Evolutionary conservation across 768 basidiomycete genomes (phyloP).

Genomic region (Cyclocybe cylindracea): DNA sequence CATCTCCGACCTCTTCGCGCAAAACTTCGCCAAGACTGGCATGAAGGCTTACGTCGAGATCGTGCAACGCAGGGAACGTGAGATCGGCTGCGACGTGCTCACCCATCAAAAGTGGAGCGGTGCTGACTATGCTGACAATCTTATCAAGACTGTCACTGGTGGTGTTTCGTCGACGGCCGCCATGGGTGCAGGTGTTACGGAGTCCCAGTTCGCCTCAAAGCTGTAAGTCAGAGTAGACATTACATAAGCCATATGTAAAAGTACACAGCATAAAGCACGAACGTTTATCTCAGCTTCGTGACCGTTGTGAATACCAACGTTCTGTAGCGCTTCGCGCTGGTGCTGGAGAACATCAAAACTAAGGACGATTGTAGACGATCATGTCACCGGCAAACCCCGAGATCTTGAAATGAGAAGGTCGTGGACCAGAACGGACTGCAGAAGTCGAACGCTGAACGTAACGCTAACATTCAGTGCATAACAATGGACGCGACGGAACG

Average conservation of each 20-base stretch:
- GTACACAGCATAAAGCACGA: constrained; percentile 10
- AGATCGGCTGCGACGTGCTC: constrained; percentile 93
- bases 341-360: too few relatives aligned
- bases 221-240: constrained; percentile 20
- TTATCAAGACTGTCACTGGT: constrained; percentile 96
- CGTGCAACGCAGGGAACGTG: constrained; percentile 89
- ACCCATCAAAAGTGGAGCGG: constrained; percentile 99
- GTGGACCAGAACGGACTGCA: too few relatives aligned
- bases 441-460: not conserved
- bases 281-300: not conserved
- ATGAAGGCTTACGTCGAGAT: constrained; percentile 99
- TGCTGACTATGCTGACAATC: constrained; percentile 87
- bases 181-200: constrained; percentile 98
- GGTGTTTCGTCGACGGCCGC: constrained; percentile 97
- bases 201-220: constrained; percentile 71
- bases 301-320: not conserved
- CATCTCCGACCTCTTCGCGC: constrained; percentile 92
- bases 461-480: not conserved
- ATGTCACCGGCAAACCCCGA: too few relatives aligned
- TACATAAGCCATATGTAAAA: constrained; percentile 20
- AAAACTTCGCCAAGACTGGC: constrained; percentile 86
- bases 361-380: too few relatives aligned
- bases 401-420: too few relatives aligned
- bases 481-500: constrained; percentile 64
- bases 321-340: too few relatives aligned